A percentile compares a stretch with the other conserved stretches of the same genome.
Conservation (phyloP, 1,284 basidiomycete genomes). For the Ceratobasidium sp. region DNA sequence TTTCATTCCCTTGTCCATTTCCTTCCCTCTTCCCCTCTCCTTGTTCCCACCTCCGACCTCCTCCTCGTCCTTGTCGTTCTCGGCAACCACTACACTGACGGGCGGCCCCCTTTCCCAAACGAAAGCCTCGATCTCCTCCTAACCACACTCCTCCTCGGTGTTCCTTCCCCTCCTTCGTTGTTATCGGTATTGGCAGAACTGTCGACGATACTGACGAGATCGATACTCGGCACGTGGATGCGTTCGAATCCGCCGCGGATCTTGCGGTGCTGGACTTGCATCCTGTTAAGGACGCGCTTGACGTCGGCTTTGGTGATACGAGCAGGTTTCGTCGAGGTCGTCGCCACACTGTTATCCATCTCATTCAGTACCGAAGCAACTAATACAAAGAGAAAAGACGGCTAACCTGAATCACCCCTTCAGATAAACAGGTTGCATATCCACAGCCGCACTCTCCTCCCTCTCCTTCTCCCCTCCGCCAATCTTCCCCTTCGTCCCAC, state of each 20-base stretch:
- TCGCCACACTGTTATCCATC: slow-evolving; percentile 77
- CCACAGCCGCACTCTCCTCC: slow-evolving; percentile 63
- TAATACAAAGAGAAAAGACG: slow-evolving; percentile 7
- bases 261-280: slow-evolving; percentile 94
- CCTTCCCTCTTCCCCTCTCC: slow-evolving; percentile 53
- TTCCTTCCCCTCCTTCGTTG: neutral
- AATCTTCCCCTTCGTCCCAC: neutral
- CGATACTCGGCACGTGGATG: slow-evolving; percentile 93
- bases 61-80: slow-evolving; percentile 55
- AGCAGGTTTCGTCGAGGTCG: slow-evolving; percentile 92
- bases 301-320: slow-evolving; percentile 86
- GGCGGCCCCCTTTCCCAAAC: slow-evolving; percentile 64
- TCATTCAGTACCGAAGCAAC: no score
- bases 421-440: slow-evolving; percentile 88
- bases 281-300: slow-evolving; percentile 86
- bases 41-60: slow-evolving; percentile 54
- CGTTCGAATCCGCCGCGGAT: slow-evolving; percentile 95
- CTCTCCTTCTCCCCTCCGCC: slow-evolving; percentile 51
- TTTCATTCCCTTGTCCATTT: slow-evolving; percentile 57
- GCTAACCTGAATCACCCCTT: slow-evolving; percentile 89
- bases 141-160: slow-evolving; percentile 67
- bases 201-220: slow-evolving; percentile 75
- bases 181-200: neutral
- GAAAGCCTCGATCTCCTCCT: slow-evolving; percentile 83
- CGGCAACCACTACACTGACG: slow-evolving; percentile 60